phyloP scores from a whole-genome alignment of 192 early-diverging fungal species.

The Linnemannia schmuckeri region DNA sequence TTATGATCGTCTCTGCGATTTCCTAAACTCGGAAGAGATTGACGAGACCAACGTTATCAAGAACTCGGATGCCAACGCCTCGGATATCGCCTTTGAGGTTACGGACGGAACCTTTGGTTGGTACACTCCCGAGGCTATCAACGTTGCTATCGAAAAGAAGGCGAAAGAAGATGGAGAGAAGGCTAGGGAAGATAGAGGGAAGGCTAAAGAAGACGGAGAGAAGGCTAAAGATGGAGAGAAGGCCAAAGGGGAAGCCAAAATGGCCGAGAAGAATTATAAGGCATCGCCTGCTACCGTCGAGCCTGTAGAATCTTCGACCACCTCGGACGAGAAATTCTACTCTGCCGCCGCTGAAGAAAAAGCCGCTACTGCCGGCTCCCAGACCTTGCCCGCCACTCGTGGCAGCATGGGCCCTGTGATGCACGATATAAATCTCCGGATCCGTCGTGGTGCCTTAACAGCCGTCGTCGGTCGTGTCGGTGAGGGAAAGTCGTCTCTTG shows the following conservation, averaged over 20 bases:
- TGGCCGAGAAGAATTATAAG: neutral
- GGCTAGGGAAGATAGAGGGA: too few relatives aligned
- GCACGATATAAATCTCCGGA: constrained; percentile 56
- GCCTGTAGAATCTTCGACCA: neutral
- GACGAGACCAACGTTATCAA: constrained; percentile 71
- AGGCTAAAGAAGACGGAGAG: constrained; percentile 15
- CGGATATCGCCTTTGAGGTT: constrained; percentile 35
- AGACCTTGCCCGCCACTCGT: neutral
- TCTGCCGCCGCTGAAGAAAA: neutral
- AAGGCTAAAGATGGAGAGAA: too few relatives aligned
- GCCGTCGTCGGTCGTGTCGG: constrained; percentile 68
- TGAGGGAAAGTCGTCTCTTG: constrained; percentile 67
- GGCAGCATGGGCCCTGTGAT: constrained; percentile 50
- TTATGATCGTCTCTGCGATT: constrained; percentile 70
- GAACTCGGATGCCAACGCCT: constrained; percentile 15
- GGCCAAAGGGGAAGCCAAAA: neutral
- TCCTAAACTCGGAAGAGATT: constrained; percentile 80
- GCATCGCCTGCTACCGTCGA: neutral
- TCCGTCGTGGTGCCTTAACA: constrained; percentile 57
- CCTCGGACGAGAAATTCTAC: neutral
- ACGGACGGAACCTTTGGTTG: constrained; percentile 42
- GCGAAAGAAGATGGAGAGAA: too few relatives aligned
- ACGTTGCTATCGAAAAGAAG: constrained; percentile 13
- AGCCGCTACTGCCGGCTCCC: constrained; percentile 14
- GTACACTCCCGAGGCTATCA: constrained; percentile 47